These are phyloP conservation scores for Microdochium paspali DNA, from an alignment of 2,329 filamentous ascomycete genomes.

Conservation along the genomic window DNA sequence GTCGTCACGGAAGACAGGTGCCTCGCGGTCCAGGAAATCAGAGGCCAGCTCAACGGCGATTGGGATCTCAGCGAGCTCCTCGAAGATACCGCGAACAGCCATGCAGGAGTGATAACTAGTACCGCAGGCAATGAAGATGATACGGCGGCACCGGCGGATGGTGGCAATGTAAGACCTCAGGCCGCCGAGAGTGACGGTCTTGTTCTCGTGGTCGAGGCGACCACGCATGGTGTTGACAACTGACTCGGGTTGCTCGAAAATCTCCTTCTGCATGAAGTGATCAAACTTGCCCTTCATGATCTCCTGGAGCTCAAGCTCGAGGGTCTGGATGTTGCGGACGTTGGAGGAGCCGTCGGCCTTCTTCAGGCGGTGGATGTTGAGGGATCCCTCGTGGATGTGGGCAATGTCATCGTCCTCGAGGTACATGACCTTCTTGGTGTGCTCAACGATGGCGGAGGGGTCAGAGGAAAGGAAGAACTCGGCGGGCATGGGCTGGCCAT, in stretches of 20 bases:
- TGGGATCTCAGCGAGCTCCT: constrained; percentile 95
- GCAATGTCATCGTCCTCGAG: constrained; percentile 99
- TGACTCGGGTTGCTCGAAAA: constrained; percentile 99
- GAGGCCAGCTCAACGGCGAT: constrained; percentile 96
- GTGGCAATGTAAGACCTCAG: constrained; percentile 93
- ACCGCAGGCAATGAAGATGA: constrained; percentile 98
- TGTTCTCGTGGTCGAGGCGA: constrained; percentile 87
- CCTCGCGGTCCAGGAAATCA: constrained; percentile 93
- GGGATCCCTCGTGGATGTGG: constrained; percentile 96
- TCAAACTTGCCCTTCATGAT: constrained; percentile 99
- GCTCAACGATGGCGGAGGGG: constrained; percentile 95
- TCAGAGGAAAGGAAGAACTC: constrained; percentile 99
- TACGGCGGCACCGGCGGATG: constrained; percentile 90
- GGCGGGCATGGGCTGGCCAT: constrained; percentile 93
- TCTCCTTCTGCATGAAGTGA: constrained; percentile 99
- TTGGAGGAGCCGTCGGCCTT: constrained; percentile 97
- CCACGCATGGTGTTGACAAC: constrained; percentile 99
- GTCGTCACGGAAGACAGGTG: constrained; percentile 97
- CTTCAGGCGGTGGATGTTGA: constrained; percentile 97
- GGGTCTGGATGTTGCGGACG: constrained; percentile 94
- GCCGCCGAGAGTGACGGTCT: constrained; percentile 90
- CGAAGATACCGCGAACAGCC: constrained; percentile 95
- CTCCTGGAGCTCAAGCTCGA: constrained; percentile 98
- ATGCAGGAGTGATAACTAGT: constrained; percentile 99
- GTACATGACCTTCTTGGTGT: constrained; percentile 99